A percentile compares a stretch with the other conserved stretches of the same genome.
phyloP scores from a whole-genome alignment of 768 basidiomycete genomes.

The Lyophyllum semitale region DNA sequence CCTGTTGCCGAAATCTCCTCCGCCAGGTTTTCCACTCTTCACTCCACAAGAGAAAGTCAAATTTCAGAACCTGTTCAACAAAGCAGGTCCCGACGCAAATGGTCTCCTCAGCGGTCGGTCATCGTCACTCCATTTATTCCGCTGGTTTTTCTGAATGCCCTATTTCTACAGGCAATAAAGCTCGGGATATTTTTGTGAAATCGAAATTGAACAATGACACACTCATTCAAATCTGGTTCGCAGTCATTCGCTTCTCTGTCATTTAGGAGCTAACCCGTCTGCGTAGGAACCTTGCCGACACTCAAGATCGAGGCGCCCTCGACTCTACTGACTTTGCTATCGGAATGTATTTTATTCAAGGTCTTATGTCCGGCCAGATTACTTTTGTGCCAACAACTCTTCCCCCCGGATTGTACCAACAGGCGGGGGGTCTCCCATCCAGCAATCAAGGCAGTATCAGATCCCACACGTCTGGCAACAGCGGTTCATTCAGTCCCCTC shows the following conservation, averaged over 20 bases:
- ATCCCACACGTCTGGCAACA: constrained; percentile 63
- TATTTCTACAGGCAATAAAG: constrained; percentile 69
- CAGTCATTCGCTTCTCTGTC: constrained; percentile 2
- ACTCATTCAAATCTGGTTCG: constrained; percentile 90
- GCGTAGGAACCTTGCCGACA: constrained; percentile 90
- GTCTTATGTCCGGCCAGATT: constrained; percentile 79
- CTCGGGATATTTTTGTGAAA: constrained; percentile 88
- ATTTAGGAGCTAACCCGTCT: constrained; percentile 7
- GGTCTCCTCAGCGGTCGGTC: constrained; percentile 76
- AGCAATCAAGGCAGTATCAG: constrained; percentile 34
- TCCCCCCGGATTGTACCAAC: constrained; percentile 85
- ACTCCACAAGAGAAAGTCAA: constrained; percentile 82
- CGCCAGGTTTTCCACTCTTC: constrained; percentile 63
- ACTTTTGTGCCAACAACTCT: constrained; percentile 71
- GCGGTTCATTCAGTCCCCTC: constrained; percentile 63
- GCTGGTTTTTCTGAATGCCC: background rate
- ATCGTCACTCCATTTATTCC: background rate
- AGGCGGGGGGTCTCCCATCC: constrained; percentile 53
- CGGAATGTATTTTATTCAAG: constrained; percentile 96
- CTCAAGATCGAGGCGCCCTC: constrained; percentile 85
- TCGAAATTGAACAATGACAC: constrained; percentile 86
- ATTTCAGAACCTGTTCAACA: constrained; percentile 78
- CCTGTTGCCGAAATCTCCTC: constrained; percentile 64
- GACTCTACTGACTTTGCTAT: constrained; percentile 92
- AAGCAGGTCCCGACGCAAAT: constrained; percentile 62